A percentile compares a stretch with the other conserved stretches of the same genome.
Conservation (phyloP, 148 eudicot genomes). For the Arbutus unedo region DNA sequence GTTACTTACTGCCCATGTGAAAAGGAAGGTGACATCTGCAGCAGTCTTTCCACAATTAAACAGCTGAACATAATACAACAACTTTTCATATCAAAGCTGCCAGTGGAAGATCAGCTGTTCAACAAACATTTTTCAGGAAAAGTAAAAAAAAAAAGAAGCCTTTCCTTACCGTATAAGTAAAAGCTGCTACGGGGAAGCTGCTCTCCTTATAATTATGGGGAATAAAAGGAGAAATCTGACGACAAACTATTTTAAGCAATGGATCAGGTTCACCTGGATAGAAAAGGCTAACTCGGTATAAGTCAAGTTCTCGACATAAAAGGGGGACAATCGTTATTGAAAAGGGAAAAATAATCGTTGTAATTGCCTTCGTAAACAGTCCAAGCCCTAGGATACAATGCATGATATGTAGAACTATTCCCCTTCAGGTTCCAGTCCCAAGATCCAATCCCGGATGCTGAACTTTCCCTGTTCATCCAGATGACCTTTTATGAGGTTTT, state of each 20-base stretch:
- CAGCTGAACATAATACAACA: slow-evolving; percentile 44
- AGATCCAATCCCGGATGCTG: slow-evolving; percentile 70
- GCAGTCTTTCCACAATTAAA: slow-evolving; percentile 63
- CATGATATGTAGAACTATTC: slow-evolving; percentile 71
- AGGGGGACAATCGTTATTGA: background rate
- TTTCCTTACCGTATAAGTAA: slow-evolving; percentile 71
- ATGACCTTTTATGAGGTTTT: slow-evolving; percentile 17
- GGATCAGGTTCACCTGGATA: slow-evolving; percentile 91
- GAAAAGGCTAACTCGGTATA: background rate
- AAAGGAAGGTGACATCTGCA: slow-evolving; percentile 84
- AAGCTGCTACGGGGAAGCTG: slow-evolving; percentile 83
- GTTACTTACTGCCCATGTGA: slow-evolving; percentile 86
- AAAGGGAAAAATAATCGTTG: background rate
- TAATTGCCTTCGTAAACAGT: slow-evolving; percentile 82
- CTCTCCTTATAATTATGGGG: slow-evolving; percentile 94
- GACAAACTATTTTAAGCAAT: slow-evolving; percentile 67
- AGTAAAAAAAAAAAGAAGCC: background rate
- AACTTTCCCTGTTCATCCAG: slow-evolving; percentile 44
- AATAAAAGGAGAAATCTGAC: slow-evolving; percentile 89
- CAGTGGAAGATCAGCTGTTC: slow-evolving; percentile 7
- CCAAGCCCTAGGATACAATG: slow-evolving; percentile 94
- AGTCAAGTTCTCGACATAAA: background rate
- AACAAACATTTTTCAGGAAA: background rate
- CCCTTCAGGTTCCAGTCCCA: slow-evolving; percentile 97
- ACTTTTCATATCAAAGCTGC: slow-evolving; percentile 4